phyloP scores from a whole-genome alignment of 2,329 filamentous ascomycete species.

The Epichloe bromicola region DNA sequence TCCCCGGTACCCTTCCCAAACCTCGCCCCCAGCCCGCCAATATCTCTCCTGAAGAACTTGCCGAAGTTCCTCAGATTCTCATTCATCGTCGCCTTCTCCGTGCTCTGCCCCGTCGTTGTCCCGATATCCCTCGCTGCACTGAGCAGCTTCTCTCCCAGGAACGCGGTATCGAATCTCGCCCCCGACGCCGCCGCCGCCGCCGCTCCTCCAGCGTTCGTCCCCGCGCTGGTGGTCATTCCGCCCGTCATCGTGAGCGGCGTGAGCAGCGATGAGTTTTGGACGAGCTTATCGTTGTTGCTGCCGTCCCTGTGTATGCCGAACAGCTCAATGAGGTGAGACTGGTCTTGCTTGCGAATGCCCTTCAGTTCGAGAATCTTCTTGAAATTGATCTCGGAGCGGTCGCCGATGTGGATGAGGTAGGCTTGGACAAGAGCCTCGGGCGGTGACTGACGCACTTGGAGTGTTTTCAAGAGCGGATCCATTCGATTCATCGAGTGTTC shows the following conservation, averaged over 20 bases:
- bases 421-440: conserved; percentile 92
- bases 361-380: conserved; percentile 92
- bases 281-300: conserved; percentile 55
- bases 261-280: conserved; percentile 56
- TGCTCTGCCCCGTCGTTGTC: conserved; percentile 31
- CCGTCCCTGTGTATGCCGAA: conserved; percentile 72
- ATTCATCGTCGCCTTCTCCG: conserved; percentile 62
- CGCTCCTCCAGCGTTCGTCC: conserved; percentile 30
- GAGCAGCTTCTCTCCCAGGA: conserved; percentile 76
- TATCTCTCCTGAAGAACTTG: conserved; percentile 87
- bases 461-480: conserved; percentile 86
- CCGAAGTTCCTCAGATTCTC: conserved; percentile 93
- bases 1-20: conserved; percentile 51
- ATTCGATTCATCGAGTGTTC: conserved; percentile 73
- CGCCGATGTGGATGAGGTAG: conserved; percentile 92
- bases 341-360: conserved; percentile 75
- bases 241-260: conserved; percentile 46
- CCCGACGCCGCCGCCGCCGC: conserved; percentile 26
- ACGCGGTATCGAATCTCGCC: conserved; percentile 64
- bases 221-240: conserved; percentile 23
- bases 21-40: conserved; percentile 59
- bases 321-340: conserved; percentile 70
- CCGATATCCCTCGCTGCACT: conserved; percentile 80
- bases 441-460: conserved; percentile 84
- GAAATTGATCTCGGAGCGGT: conserved; percentile 90